Evolutionary conservation across 768 basidiomycete species (phyloP), one percentile per base, ranked within the genome.

Genomic region (Bullera alba): DNA sequence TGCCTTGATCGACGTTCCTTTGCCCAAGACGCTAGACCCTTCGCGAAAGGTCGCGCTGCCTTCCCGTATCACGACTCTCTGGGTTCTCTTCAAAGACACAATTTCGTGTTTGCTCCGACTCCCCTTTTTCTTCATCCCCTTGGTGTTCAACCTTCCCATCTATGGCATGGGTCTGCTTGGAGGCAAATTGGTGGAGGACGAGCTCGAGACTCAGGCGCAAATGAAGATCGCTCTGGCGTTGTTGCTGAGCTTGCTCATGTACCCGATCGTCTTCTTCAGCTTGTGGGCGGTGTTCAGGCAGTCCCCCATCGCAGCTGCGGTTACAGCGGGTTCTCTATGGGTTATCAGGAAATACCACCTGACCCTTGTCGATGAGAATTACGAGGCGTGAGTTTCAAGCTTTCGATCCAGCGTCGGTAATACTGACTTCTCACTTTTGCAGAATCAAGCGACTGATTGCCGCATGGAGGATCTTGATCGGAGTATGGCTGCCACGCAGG

Each of bases 401-500:
- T 5, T 2, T 15, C 17, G n/a, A n/a, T n/a, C n/a, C n/a, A 30
- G 42, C 16, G 23, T 17, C 6, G 26, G 16, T 21, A 17, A 35
- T 43, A 26, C 21, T 28, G 52, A 57, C 60, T 25, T 47, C 39
- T 27, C 46, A 52, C 10, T 34, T 56, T 37, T 28, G 53, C 64
- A 90, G 90, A 26, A 81, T 83, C 42, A 93, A 91, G 73, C 86
- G 86, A 35, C 79, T 93, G 42, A 78, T 85, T 16, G 87, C 92
- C 4, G 83, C 91, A n/a, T 99, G 93, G 91, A 83, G 89, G 47
- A 83, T 95, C n/a, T 79, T 99, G 14, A 80, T 96, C 56, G 95
- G 92, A 5, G 82, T 97, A 12, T 97, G 95, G 95, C 79, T 80
- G 0, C 91, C 92, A 4, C 83, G 80, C 68, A 76, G 75, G 38